Conservation (phyloP, 2,329 filamentous ascomycete species). For the Botrytis squamosa region DNA sequence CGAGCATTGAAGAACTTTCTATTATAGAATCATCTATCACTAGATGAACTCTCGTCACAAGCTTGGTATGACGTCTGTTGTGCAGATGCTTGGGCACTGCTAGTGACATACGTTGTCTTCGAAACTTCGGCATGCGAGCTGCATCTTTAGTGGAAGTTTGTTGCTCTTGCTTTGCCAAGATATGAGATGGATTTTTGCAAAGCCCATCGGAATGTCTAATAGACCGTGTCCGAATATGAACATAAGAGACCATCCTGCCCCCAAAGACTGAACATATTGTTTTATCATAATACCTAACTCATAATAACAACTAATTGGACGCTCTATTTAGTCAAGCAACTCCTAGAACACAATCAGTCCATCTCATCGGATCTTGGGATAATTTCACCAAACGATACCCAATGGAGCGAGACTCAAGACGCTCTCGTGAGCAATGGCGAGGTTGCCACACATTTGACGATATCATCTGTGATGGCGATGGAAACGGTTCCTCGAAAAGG, state of each 20-base stretch:
- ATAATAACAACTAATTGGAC: conserved; percentile 16
- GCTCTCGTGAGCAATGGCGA: conserved; percentile 75
- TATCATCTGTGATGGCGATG: conserved; percentile 74
- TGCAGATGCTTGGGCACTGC: background rate
- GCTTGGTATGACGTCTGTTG: background rate
- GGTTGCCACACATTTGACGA: conserved; percentile 85
- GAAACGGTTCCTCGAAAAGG: conserved; percentile 54
- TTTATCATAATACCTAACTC: background rate
- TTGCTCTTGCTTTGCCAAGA: background rate
- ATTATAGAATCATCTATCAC: background rate
- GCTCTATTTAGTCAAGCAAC: conserved; percentile 52
- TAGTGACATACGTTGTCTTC: background rate
- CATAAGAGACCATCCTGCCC: background rate
- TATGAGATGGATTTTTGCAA: background rate
- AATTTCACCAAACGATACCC: conserved; percentile 78
- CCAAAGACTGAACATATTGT: background rate
- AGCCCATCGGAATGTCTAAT: background rate
- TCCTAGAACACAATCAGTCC: conserved; percentile 65
- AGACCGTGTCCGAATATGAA: background rate
- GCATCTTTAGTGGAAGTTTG: background rate
- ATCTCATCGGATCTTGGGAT: conserved; percentile 91
- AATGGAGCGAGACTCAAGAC: conserved; percentile 77
- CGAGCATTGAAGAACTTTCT: background rate
- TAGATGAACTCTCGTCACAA: background rate
- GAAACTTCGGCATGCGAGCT: background rate